Evolutionary conservation across 1,284 basidiomycete species (phyloP).

Genomic region (Baeospora myosura): DNA sequence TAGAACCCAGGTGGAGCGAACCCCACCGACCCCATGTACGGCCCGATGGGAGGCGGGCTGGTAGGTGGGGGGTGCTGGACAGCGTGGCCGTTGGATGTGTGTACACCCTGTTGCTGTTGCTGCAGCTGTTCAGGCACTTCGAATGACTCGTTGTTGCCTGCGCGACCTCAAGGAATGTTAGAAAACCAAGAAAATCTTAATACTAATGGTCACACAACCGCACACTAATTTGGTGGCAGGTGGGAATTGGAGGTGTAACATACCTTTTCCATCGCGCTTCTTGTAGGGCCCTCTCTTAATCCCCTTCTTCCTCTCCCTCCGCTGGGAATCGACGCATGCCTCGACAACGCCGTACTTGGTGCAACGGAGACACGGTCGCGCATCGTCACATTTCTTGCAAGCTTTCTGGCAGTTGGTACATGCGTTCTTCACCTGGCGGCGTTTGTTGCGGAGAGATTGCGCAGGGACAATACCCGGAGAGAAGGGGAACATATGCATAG

Average conservation of each 20-base stretch:
- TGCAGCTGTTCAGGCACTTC: neutral
- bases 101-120: too few species aligned
- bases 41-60: neutral
- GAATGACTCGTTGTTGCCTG: conserved; percentile 33
- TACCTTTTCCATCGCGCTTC: conserved; percentile 83
- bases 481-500: conserved; percentile 11
- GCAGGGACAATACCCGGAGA: conserved; percentile 22
- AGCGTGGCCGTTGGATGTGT: neutral
- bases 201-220: conserved; percentile 12
- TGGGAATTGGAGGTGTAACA: too few species aligned
- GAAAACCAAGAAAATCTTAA: conserved; percentile 18
- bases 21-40: conserved; percentile 17
- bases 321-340: conserved; percentile 73
- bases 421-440: conserved; percentile 85
- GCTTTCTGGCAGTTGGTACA: conserved; percentile 86
- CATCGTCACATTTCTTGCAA: conserved; percentile 88
- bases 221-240: too few species aligned
- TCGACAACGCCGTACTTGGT: conserved; percentile 79
- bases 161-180: conserved; percentile 40
- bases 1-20: conserved; percentile 35
- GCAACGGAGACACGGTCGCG: conserved; percentile 78
- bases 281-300: conserved; percentile 88
- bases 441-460: conserved; percentile 55
- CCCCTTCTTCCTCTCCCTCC: conserved; percentile 82
- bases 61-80: neutral